A percentile compares a stretch with the other conserved stretches of the same genome.
Evolutionary conservation across 2,329 filamentous ascomycete species (phyloP).

Genomic region (Neophaeococcomyces mojaviensis): DNA sequence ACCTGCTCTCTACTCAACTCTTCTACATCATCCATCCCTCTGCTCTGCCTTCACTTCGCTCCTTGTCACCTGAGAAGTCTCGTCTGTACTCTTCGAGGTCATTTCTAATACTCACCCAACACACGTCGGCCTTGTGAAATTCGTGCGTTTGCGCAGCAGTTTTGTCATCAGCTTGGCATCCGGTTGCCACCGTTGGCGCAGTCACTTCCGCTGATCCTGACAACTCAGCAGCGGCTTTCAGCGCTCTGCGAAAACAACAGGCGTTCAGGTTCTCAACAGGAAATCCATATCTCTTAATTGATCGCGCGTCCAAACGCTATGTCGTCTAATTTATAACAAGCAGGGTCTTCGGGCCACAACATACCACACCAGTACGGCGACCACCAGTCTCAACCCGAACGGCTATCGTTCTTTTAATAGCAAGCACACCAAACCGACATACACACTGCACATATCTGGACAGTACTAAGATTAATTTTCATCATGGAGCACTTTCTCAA

Average conservation of each 20-base stretch:
- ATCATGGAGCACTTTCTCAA: constrained; percentile 36
- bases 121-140: background rate
- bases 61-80: no score
- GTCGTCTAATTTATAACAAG: constrained; percentile 38
- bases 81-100: background rate
- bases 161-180: constrained; percentile 7
- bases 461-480: constrained; percentile 19
- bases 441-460: constrained; percentile 5
- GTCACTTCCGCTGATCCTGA: background rate
- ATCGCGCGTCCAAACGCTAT: constrained; percentile 19
- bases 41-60: no score
- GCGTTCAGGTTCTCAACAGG: background rate
- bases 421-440: constrained; percentile 16
- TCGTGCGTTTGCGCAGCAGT: background rate
- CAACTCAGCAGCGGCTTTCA: background rate
- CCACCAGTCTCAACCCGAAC: constrained; percentile 5
- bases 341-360: constrained; percentile 26
- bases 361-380: background rate
- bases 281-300: constrained; percentile 3
- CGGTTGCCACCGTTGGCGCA: background rate
- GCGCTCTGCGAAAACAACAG: background rate
- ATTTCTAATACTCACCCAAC: background rate
- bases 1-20: no score
- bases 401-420: constrained; percentile 15
- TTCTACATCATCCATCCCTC: no score